A percentile compares a stretch with the other conserved stretches of the same genome.
Conservation (phyloP, 2,329 filamentous ascomycete species). For the Sclerotinia minor region DNA sequence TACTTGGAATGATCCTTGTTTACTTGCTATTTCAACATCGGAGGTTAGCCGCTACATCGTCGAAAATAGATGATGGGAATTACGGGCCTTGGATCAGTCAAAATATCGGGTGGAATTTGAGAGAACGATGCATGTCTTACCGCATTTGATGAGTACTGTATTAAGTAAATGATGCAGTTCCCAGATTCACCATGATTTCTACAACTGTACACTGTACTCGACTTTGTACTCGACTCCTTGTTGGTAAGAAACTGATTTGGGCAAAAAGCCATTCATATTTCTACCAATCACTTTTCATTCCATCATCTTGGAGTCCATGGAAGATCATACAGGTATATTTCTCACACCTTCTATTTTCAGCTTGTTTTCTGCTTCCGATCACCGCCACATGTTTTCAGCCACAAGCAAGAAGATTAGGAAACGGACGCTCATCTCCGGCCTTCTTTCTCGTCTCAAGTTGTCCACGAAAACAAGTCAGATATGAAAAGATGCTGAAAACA, state of each 20-base stretch:
- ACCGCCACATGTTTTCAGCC: background rate
- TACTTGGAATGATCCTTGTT: slow-evolving; percentile 9
- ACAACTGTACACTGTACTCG: background rate
- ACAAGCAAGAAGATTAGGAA: background rate
- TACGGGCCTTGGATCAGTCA: background rate
- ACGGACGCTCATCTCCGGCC: slow-evolving; percentile 1
- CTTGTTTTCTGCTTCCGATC: background rate
- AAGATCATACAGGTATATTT: background rate
- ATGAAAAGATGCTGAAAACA: background rate
- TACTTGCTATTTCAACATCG: background rate
- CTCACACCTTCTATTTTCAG: background rate
- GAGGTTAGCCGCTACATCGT: background rate
- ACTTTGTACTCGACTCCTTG: background rate
- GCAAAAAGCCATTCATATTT: background rate
- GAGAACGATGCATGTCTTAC: background rate
- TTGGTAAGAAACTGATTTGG: background rate
- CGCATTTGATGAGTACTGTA: background rate
- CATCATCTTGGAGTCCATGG: background rate
- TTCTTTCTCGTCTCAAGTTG: background rate
- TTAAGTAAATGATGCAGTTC: background rate
- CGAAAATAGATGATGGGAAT: background rate
- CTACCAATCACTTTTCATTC: background rate
- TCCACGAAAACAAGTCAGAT: background rate
- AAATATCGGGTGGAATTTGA: background rate
- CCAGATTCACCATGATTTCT: slow-evolving; percentile 3